A percentile compares a stretch with the other conserved stretches of the same genome.
Conservation (phyloP, 805 yeast species). For the Dipodascus geniculatus region DNA sequence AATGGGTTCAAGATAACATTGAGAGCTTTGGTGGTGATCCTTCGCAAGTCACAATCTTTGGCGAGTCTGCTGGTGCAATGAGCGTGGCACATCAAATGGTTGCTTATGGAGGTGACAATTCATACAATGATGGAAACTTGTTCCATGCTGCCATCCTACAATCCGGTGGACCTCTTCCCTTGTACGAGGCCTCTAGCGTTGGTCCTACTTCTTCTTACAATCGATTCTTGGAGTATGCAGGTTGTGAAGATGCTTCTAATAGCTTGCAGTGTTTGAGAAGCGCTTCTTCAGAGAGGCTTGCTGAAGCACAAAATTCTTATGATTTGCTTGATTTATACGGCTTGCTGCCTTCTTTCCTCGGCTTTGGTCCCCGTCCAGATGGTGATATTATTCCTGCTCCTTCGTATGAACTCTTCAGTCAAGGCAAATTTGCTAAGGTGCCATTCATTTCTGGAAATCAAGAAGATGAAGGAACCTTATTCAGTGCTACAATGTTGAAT, state of each 20-base stretch:
- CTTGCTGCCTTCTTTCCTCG: constrained; percentile 4
- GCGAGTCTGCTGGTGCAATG: constrained; percentile 29
- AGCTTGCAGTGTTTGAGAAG: constrained; percentile 6
- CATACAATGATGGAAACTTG: constrained; percentile 9
- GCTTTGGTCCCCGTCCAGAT: constrained; percentile 10
- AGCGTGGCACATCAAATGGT: constrained; percentile 7
- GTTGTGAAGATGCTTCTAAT: constrained; percentile 5
- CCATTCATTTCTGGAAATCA: constrained; percentile 12
- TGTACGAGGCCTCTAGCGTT: constrained; percentile 1
- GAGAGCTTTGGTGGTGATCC: constrained; percentile 29
- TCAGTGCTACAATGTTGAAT: constrained; percentile 6
- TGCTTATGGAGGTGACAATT: constrained; percentile 8
- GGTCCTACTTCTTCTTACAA: constrained; percentile 7
- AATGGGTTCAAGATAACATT: constrained; percentile 29
- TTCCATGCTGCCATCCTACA: constrained; percentile 13
- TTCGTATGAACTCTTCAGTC: constrained; percentile 5
- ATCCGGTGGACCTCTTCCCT: constrained; percentile 11
- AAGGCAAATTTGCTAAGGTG: constrained; percentile 7
- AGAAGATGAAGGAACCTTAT: constrained; percentile 13
- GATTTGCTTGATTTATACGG: background rate
- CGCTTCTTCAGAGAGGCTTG: constrained; percentile 3
- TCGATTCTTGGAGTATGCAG: constrained; percentile 4
- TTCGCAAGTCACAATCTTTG: constrained; percentile 26
- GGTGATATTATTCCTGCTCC: constrained; percentile 7
- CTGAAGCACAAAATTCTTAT: constrained; percentile 5